These are phyloP conservation scores for Cercophora sp. DNA, from an alignment of 495 filamentous ascomycete genomes.

Conservation along the genomic window DNA sequence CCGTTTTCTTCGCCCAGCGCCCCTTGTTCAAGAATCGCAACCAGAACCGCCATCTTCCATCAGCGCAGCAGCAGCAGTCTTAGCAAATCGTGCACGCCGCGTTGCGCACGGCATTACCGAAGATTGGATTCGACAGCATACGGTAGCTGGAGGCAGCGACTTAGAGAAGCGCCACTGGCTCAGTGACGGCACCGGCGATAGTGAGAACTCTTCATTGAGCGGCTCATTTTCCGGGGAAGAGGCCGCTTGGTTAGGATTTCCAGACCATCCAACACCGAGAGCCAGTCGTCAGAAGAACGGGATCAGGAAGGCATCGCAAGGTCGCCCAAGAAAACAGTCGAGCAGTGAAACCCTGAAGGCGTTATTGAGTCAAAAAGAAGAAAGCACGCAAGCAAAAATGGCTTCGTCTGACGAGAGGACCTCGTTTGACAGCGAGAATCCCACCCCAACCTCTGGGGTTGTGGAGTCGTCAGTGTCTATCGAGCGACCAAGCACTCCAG, in stretches of 20 bases:
- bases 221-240: constrained; percentile 48
- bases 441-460: constrained; percentile 13
- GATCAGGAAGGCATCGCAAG: constrained; percentile 37
- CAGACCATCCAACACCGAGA: constrained; percentile 36
- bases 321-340: constrained; percentile 43
- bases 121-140: constrained; percentile 75
- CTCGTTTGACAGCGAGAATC: constrained; percentile 30
- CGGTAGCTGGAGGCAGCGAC: constrained; percentile 54
- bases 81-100: constrained; percentile 52
- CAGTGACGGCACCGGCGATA: constrained; percentile 67
- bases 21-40: constrained; percentile 29
- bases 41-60: constrained; percentile 40
- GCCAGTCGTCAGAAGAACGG: constrained; percentile 34
- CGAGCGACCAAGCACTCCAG: constrained; percentile 27
- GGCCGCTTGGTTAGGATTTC: constrained; percentile 39
- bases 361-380: constrained; percentile 43
- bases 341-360: constrained; percentile 64
- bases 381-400: constrained; percentile 31
- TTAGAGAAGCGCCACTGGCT: constrained; percentile 68
- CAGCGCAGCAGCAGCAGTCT: constrained; percentile 48
- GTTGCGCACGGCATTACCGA: constrained; percentile 62
- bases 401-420: constrained; percentile 30
- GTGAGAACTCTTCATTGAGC: constrained; percentile 60
- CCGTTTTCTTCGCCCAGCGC: constrained; percentile 50
- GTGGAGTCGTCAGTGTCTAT: constrained; percentile 16